Evolutionary conservation across 192 early-diverging fungal genomes (phyloP).

Genomic region (Polychytrium aggregatum): DNA sequence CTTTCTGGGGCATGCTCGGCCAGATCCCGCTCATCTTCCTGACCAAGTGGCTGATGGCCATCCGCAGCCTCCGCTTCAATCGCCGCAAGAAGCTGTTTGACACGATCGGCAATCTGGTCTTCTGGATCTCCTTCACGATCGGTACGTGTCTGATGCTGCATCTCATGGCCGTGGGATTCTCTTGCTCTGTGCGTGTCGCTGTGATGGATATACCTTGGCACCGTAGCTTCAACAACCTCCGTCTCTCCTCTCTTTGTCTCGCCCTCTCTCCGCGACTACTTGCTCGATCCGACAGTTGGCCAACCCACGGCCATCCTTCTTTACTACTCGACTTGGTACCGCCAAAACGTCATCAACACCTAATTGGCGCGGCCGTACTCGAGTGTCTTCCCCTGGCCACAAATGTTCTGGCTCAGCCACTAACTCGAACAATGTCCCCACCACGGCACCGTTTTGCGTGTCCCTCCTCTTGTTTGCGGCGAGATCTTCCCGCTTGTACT

Average conservation of each 20-base stretch:
- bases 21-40: slow-evolving; percentile 18
- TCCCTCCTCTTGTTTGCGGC: too few species aligned
- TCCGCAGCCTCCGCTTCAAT: slow-evolving; percentile 3
- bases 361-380: too few species aligned
- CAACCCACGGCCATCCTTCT: slow-evolving; percentile 15
- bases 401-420: too few species aligned
- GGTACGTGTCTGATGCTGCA: slow-evolving; percentile 13
- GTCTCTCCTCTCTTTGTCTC: too few species aligned
- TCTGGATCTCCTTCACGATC: slow-evolving; percentile 24
- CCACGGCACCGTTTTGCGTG: too few species aligned
- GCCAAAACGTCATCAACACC: too few species aligned
- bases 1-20: slow-evolving; percentile 41
- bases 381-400: too few species aligned
- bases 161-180: not conserved
- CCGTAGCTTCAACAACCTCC: too few species aligned
- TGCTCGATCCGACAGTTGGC: slow-evolving; percentile 13
- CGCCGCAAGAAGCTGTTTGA: slow-evolving; percentile 17
- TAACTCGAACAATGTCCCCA: too few species aligned
- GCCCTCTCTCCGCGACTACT: too few species aligned
- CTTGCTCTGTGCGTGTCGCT: not conserved
- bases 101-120: slow-evolving; percentile 20
- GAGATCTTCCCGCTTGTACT: too few species aligned
- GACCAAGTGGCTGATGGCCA: slow-evolving; percentile 1
- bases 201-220: not conserved
- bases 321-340: slow-evolving; percentile 7